Conservation (phyloP, 2,329 filamentous ascomycete species). For the Westerdykella aurantiaca region DNA sequence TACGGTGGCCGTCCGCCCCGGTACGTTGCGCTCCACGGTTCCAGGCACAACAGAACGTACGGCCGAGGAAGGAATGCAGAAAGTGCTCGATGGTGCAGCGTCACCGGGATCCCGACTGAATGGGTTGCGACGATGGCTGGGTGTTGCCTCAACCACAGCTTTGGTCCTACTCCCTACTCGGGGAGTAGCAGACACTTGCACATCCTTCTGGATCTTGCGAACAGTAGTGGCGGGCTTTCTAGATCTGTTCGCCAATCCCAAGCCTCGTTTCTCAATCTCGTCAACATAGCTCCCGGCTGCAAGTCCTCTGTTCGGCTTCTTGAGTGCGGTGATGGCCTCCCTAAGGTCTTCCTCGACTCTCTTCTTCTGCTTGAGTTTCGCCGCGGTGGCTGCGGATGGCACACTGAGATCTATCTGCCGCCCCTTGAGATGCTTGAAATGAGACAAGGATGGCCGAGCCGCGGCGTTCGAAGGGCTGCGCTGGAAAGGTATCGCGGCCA, state of each 20-base stretch:
- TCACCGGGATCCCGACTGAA: slow-evolving; percentile 15
- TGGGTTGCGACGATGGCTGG: slow-evolving; percentile 23
- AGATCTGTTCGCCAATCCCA: slow-evolving; percentile 19
- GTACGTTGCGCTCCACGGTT: slow-evolving; percentile 25
- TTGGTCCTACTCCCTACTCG: slow-evolving; percentile 30
- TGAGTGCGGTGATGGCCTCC: slow-evolving; percentile 66
- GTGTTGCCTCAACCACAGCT: slow-evolving; percentile 27
- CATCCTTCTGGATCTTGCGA: slow-evolving; percentile 27
- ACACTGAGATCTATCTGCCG: slow-evolving; percentile 52
- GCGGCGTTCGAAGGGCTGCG: slow-evolving; percentile 39
- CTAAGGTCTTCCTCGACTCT: slow-evolving; percentile 64
- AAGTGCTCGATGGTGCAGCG: slow-evolving; percentile 22
- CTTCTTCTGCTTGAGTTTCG: slow-evolving; percentile 60
- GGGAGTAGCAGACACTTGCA: slow-evolving; percentile 43
- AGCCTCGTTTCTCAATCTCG: slow-evolving; percentile 55
- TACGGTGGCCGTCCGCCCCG: slow-evolving; percentile 24
- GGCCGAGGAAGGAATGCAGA: slow-evolving; percentile 39
- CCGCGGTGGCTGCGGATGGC: slow-evolving; percentile 49
- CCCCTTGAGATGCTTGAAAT: slow-evolving; percentile 44
- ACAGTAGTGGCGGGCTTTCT: slow-evolving; percentile 25
- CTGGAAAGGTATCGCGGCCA: slow-evolving; percentile 47
- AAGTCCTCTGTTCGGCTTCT: slow-evolving; percentile 68
- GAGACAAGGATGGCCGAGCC: slow-evolving; percentile 34
- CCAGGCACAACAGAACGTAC: slow-evolving; percentile 25
- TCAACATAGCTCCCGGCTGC: slow-evolving; percentile 63